phyloP scores from a whole-genome alignment of 2,329 filamentous ascomycete genomes.

The Colletotrichum tamarilloi region DNA sequence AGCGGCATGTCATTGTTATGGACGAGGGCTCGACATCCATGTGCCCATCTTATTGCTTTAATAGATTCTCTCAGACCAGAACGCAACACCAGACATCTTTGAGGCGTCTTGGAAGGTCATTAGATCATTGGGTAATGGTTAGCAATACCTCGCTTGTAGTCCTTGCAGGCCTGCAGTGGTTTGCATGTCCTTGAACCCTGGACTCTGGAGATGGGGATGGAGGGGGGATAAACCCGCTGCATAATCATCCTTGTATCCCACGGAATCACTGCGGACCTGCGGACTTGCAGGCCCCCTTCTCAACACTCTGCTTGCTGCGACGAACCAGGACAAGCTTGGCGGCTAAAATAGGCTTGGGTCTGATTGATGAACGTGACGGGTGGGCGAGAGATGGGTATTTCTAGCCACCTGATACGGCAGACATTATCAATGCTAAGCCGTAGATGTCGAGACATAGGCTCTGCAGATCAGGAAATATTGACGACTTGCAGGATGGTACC shows the following conservation, averaged over 20 bases:
- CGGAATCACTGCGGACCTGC: neutral
- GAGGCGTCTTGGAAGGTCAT: neutral
- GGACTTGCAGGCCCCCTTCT: neutral
- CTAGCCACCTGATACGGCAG: conserved; percentile 2
- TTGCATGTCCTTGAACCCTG: neutral
- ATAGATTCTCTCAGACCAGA: neutral
- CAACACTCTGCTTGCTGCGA: neutral
- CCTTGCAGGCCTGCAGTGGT: neutral
- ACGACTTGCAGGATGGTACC: neutral
- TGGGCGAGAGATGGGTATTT: neutral
- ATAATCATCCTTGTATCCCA: neutral
- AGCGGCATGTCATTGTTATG: neutral
- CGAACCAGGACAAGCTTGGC: conserved; percentile 20
- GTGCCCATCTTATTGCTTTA: neutral
- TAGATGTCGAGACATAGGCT: neutral
- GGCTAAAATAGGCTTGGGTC: neutral
- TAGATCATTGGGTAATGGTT: neutral
- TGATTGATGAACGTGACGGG: conserved; percentile 2
- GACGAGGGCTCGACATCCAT: neutral
- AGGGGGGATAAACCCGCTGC: neutral
- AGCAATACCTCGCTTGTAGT: neutral
- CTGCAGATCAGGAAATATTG: neutral
- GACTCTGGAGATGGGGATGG: neutral
- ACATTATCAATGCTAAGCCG: neutral
- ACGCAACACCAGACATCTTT: neutral